Percentiles rank a stretch among this genome's conserved stretches.
Evolutionary conservation across 495 filamentous ascomycete species (phyloP).

Genomic region (Lophiotrema nucula): DNA sequence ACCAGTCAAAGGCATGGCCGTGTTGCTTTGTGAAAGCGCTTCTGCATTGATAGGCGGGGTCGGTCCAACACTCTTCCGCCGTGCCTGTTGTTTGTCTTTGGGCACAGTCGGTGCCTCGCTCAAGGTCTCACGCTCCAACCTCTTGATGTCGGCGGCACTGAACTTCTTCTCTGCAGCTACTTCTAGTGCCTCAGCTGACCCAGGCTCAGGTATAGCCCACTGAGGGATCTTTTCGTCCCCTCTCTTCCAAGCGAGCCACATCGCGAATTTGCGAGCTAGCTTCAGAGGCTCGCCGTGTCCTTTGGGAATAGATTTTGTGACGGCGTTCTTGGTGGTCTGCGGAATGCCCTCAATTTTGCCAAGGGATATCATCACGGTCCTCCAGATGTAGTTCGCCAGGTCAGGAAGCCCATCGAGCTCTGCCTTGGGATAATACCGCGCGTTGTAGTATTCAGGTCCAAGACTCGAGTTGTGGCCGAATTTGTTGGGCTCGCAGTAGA

Average conservation of each 20-base stretch:
- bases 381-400: conserved; percentile 62
- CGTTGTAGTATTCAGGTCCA: conserved; percentile 54
- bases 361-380: conserved; percentile 66
- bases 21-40: not conserved
- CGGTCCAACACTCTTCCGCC: not conserved
- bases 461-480: conserved; percentile 50
- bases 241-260: conserved; percentile 74
- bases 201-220: conserved; percentile 55
- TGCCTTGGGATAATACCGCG: conserved; percentile 64
- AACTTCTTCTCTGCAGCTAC: conserved; percentile 39
- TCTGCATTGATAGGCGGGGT: not conserved
- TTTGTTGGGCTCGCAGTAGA: conserved; percentile 60
- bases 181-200: conserved; percentile 31
- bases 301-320: conserved; percentile 65
- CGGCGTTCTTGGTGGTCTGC: conserved; percentile 55
- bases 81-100: not conserved
- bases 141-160: conserved; percentile 38
- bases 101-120: not conserved
- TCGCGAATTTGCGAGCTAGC: conserved; percentile 60
- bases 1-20: conserved; percentile 13
- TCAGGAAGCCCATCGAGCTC: conserved; percentile 68
- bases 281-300: conserved; percentile 61
- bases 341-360: conserved; percentile 62
- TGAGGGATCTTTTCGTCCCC: conserved; percentile 65
- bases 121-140: conserved; percentile 34